Evolutionary conservation across 106 monocot species (phyloP), one percentile per base, ranked within the genome.

Genomic region (Iris macrosiphon): DNA sequence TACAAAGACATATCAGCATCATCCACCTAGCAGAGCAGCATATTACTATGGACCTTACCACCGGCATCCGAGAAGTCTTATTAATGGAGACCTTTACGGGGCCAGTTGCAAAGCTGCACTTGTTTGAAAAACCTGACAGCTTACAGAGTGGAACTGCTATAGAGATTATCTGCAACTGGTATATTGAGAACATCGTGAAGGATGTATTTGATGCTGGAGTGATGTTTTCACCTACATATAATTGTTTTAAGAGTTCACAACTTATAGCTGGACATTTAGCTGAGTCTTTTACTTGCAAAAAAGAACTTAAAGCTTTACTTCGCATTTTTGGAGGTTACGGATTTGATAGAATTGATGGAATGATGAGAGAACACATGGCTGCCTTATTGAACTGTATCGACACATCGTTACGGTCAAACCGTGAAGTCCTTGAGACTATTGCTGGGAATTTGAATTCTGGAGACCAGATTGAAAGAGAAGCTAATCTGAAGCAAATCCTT

Each of bases 11-110:
- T 40, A 49, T 90, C 22, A 60, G 75, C 60, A 91, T 91, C 60
- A 78, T 98, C 33, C 90, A 80, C 57, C 61, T 98, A 54, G 83
- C 83, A 17, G 90, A 91, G 57, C 96, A 98, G 48, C 96, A 91
- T 62, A 76, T 98, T 22, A 98, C 90, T 60, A 98, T 98, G 96
- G 90, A 98, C 41, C 82, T 98, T 26, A 87, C 86, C 23, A 75
- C 83, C 50, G 96, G 96, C 27, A 72, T 98, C 40, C 70, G 96
- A 30, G 90, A 87, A 80, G 74, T 90, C 6, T 46, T 96, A 26
- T 58, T 95, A 19, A 63, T 63, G 27, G 96, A 98, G 70, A 45
- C 83, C 28, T 90, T 80, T 50, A 68, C 65, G 28, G 90, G 80
- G 7, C 75, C 90, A 16, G 46, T 78, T 63, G 68, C 63, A 52